Evolutionary conservation across 2,329 filamentous ascomycete genomes (phyloP), one percentile per base, ranked within the genome.

Genomic region (Hymenoscyphus occultus): DNA sequence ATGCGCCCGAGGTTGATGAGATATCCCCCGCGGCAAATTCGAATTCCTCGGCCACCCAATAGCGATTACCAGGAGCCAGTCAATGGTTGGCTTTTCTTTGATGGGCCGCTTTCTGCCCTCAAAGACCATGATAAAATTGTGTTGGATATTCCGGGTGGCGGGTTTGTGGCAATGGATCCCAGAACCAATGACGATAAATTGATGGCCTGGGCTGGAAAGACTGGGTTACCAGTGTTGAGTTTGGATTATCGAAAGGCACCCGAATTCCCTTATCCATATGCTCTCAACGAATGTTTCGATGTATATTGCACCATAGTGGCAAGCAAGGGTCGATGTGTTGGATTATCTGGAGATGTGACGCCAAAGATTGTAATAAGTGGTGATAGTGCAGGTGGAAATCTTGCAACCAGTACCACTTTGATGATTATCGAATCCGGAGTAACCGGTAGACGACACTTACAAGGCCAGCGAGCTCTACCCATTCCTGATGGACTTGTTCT

Each of bases 111-210:
- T 7, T 86, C 89, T 1, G 89, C 92, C 58, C 80, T 97, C 57
- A 87, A 88, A 72, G 84, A 89, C 54, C 90, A 96, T 74, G 88
- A 85, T 60, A 90, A 90, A 72, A 77, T 99, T 35, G 85, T 99
- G 1, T 75, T 99, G 42, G 95, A 99, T 76, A 87, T 98, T 3
- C 95, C 95, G 0, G 95, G 95, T 1, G 95, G 95, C 39, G 95
- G 95, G 0, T 99, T 96, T 70, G 93, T 99, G 13, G 93, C 95
- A 19, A 99, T 99, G 95, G 88, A 92, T 65, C 95, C 95, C n/a
- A 83, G 95, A 58, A 91, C 90, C 72, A 93, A 96, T 72, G 95
- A 99, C 74, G 95, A 99, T 77, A 96, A 96, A 77, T 82, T 99
- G 19, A 86, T 97, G 71, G 88, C 91, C 1, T 99, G 95, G 95